These are phyloP conservation scores for Podaxis sp. DNA, from an alignment of 768 basidiomycete genomes.

Conservation along the genomic window DNA sequence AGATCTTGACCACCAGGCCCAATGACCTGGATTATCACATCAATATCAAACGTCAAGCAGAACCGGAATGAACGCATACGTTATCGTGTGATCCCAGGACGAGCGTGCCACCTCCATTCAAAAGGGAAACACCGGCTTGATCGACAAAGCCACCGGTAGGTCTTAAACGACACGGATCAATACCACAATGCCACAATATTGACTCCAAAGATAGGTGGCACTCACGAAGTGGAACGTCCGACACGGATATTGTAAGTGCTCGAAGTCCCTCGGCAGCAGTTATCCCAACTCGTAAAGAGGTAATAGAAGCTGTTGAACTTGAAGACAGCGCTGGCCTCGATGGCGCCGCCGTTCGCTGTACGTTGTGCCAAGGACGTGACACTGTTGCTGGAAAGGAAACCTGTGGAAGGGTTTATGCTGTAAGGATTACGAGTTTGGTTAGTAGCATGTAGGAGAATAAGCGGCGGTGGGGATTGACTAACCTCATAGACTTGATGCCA, in stretches of 20 bases:
- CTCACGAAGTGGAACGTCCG: constrained; percentile 45
- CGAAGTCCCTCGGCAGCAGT: constrained; percentile 47
- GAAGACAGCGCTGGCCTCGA: constrained; percentile 50
- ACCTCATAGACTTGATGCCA: constrained; percentile 46
- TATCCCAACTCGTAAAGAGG: constrained; percentile 57
- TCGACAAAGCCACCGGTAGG: constrained; percentile 48
- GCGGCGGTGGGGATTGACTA: constrained; percentile 2
- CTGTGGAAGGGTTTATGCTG: constrained; percentile 40
- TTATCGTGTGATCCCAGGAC: constrained; percentile 44
- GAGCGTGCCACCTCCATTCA: constrained; percentile 51
- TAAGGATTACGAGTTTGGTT: not conserved
- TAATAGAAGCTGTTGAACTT: constrained; percentile 49
- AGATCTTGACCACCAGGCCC: constrained; percentile 60
- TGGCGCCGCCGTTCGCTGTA: constrained; percentile 41
- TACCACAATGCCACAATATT: not conserved
- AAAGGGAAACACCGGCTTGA: constrained; percentile 41
- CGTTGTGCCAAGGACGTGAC: constrained; percentile 47
- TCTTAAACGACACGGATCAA: constrained; percentile 23
- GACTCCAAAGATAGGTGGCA: not conserved
- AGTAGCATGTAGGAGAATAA: not conserved
- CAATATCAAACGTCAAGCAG: not conserved
- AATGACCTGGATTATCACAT: constrained; percentile 33
- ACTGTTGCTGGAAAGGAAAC: constrained; percentile 36
- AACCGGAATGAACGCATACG: constrained; percentile 26
- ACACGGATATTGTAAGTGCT: constrained; percentile 65